phyloP scores from a whole-genome alignment of 2,329 filamentous ascomycete species.

The Dactylellina cionopaga region DNA sequence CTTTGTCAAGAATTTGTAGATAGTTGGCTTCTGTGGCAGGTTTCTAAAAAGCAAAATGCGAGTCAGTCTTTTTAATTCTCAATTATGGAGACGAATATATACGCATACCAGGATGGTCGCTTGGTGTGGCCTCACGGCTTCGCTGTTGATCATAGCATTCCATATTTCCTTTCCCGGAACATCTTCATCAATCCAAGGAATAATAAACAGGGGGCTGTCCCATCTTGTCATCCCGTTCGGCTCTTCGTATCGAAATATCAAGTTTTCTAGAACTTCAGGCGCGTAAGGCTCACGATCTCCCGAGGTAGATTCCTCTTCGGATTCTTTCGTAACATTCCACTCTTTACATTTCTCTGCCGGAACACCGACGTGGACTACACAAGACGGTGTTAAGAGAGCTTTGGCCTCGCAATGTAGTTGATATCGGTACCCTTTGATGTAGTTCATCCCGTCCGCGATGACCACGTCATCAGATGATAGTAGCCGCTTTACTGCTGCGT shows the following conservation, averaged over 20 bases:
- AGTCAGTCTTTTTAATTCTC: slow-evolving; percentile 7
- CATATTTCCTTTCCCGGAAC: slow-evolving; percentile 74
- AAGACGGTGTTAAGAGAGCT: slow-evolving; percentile 77
- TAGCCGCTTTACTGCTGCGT: slow-evolving; percentile 80
- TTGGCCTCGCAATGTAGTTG: slow-evolving; percentile 87
- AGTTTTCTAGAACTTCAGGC: slow-evolving; percentile 75
- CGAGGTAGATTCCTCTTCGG: slow-evolving; percentile 52
- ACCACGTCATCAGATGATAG: slow-evolving; percentile 79
- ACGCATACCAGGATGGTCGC: slow-evolving; percentile 72
- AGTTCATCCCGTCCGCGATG: slow-evolving; percentile 81
- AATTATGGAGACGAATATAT: not conserved
- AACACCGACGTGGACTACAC: slow-evolving; percentile 70
- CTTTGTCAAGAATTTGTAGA: slow-evolving; percentile 80
- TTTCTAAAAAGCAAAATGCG: slow-evolving; percentile 62
- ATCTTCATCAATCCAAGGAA: slow-evolving; percentile 77
- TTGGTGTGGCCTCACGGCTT: slow-evolving; percentile 76
- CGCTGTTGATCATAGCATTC: slow-evolving; percentile 73
- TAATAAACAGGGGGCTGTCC: slow-evolving; percentile 83
- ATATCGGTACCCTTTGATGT: slow-evolving; percentile 90
- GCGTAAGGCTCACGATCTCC: slow-evolving; percentile 63
- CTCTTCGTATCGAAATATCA: slow-evolving; percentile 85
- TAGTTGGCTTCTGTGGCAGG: slow-evolving; percentile 74
- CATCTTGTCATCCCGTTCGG: slow-evolving; percentile 85
- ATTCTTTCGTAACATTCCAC: slow-evolving; percentile 66
- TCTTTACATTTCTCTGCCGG: slow-evolving; percentile 64